Percentiles rank a stretch among this genome's conserved stretches.
Conservation (phyloP, 2,329 filamentous ascomycete species). For the Botrytis paeoniae region DNA sequence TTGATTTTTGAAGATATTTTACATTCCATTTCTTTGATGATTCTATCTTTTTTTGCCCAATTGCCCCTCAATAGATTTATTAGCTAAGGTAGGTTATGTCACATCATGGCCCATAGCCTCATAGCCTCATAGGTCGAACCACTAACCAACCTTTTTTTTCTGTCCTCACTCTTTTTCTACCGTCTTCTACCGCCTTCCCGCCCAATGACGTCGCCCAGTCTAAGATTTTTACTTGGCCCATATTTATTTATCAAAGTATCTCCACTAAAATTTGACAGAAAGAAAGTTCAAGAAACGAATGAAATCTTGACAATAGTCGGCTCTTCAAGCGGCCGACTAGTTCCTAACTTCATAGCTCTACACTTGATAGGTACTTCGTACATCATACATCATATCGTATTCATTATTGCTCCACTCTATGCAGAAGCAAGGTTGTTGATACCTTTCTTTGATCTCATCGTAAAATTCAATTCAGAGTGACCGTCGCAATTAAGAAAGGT, state of each 20-base stretch:
- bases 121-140: neutral
- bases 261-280: neutral
- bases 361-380: neutral
- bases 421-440: neutral
- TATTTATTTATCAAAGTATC: neutral
- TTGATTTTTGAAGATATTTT: neutral
- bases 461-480: no score
- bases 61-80: neutral
- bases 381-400: neutral
- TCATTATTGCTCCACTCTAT: neutral
- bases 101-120: no score
- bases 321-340: no score
- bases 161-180: neutral
- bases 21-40: neutral
- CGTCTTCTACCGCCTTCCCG: neutral
- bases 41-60: neutral
- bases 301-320: no score
- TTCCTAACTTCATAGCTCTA: no score
- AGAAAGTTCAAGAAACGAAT: neutral
- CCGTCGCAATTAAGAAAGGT: neutral
- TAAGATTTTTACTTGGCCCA: neutral
- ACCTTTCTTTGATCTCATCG: neutral
- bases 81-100: neutral
- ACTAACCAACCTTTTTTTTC: neutral
- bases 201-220: constrained; percentile 7